A percentile compares a stretch with the other conserved stretches of the same genome.
Evolutionary conservation across 164 flowering plant species (phyloP).

Genomic region (Chimonanthus salicifolius): DNA sequence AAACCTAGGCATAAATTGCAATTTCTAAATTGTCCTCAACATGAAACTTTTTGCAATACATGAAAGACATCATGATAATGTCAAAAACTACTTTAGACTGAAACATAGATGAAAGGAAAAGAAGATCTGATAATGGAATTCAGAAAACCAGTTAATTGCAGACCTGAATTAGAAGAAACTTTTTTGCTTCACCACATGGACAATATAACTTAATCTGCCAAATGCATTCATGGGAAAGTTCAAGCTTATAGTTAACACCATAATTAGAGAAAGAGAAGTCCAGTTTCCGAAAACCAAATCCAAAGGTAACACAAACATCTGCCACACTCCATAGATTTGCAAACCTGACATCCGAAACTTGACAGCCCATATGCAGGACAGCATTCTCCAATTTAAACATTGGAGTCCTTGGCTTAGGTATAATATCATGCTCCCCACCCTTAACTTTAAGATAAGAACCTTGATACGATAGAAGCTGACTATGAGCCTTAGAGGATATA

Average conservation of each 20-base stretch:
- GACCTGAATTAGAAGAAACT: conserved; percentile 73
- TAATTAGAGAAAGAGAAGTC: conserved; percentile 10
- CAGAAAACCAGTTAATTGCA: not conserved
- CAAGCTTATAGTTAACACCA: conserved; percentile 22
- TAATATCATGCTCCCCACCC: conserved; percentile 38
- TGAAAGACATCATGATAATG: too few species aligned
- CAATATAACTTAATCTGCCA: conserved; percentile 59
- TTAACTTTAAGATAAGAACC: conserved; percentile 39
- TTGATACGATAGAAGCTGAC: conserved; percentile 24
- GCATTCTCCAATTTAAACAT: conserved; percentile 28
- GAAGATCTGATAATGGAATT: not conserved
- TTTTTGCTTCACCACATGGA: conserved; percentile 24
- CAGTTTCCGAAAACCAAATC: conserved; percentile 21
- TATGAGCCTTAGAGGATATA: conserved; percentile 26
- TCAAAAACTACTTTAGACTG: not conserved
- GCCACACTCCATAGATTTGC: conserved; percentile 33
- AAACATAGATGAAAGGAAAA: not conserved
- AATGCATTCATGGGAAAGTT: conserved; percentile 50
- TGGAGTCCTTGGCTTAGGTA: conserved; percentile 40
- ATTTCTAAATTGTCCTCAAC: too few species aligned
- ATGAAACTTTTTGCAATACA: too few species aligned
- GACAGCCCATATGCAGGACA: conserved; percentile 60
- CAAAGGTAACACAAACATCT: conserved; percentile 44
- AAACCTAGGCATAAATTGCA: too few species aligned
- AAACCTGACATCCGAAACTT: conserved; percentile 42